These are phyloP conservation scores for Penicillium roqueforti DNA, from an alignment of 495 filamentous ascomycete species.

Conservation along the genomic window DNA sequence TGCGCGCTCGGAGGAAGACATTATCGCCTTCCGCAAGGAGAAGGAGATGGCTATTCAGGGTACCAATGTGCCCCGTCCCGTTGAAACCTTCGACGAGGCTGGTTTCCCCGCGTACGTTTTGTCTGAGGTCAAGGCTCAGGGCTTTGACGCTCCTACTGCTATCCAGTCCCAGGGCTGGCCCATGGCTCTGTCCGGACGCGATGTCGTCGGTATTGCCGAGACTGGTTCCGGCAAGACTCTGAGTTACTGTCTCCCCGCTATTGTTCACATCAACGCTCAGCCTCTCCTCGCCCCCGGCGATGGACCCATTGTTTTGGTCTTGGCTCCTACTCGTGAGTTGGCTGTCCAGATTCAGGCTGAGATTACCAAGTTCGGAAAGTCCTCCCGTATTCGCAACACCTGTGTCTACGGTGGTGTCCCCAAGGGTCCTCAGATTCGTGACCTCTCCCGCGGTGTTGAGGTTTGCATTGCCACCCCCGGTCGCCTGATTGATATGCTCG, in stretches of 20 bases:
- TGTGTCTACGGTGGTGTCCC: conserved; percentile 99
- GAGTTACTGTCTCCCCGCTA: conserved; percentile 96
- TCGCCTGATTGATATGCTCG: conserved; percentile 97
- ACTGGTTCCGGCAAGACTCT: conserved; percentile 99
- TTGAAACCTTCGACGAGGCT: conserved; percentile 95
- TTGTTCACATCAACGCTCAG: conserved; percentile 99
- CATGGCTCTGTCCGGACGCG: conserved; percentile 96
- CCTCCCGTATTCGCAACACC: conserved; percentile 95
- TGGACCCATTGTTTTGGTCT: conserved; percentile 91
- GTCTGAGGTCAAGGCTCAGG: conserved; percentile 96
- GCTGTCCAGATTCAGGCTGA: conserved; percentile 98
- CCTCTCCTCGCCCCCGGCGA: conserved; percentile 95
- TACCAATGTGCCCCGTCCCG: conserved; percentile 76
- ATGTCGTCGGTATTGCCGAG: conserved; percentile 99
- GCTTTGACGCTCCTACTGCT: conserved; percentile 84
- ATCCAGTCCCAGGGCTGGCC: conserved; percentile 99
- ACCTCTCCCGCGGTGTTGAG: conserved; percentile 89
- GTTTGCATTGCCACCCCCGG: conserved; percentile 98
- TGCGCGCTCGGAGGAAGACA: conserved; percentile 68
- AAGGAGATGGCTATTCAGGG: conserved; percentile 78
- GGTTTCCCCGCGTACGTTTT: conserved; percentile 95
- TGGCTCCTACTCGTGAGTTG: conserved; percentile 94
- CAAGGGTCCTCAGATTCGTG: conserved; percentile 92
- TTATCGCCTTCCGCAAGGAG: conserved; percentile 79
- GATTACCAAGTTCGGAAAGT: conserved; percentile 99